Base-by-base conservation (phyloP, 805 yeast genomes). In the Saccharomyces kudriavzevii region DNA sequence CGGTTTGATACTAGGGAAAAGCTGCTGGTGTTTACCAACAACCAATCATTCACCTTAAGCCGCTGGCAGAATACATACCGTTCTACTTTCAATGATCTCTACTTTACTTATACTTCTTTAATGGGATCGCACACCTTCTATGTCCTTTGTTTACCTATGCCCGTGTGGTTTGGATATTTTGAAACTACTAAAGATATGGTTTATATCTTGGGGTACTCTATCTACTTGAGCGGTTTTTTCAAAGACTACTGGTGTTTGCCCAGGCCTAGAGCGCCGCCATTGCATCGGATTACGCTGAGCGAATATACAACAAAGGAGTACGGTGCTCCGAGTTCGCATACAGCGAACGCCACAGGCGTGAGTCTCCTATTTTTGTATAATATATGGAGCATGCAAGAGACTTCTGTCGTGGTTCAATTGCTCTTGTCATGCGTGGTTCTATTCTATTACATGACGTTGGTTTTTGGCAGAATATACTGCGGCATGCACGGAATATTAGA, bases 401-500 rank as follows among this genome's bases (percentile, higher is more conserved):
- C 27, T 3, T 43, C 45, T 0, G 48, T 47, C 35, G 40, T 60
- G 11, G 30, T 54, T 11, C 40, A 60, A 9, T 50, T 62, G 10
- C 40, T 66, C 5, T 48, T 68, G 13, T 59, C 63, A 1, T 53
- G 58, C 5, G 10, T 79, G 24, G 43, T 35, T 17, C 3, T 35
- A 20, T 35, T 35, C 10, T 90, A 90, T 66, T 83, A 82, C 62
- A 55, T 76, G 40, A 81, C 90, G 6, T 73, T 94, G 55, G 78
- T 87, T 1, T 66, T 82, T 56, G 99, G 99, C 17, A 76, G 99
- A 53, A 64, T 92, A 9, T 92, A 94, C 71, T 90, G 96, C 68
- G 99, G 99, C 2, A 92, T 92, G 99, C 99, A 94, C 71, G 98
- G 99, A 2, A 79, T 87, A 55, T 70, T 87, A 24, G 99, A 94